Base-by-base conservation (phyloP, 1,139 yeast genomes). In the Diutina neorugosa region DNA sequence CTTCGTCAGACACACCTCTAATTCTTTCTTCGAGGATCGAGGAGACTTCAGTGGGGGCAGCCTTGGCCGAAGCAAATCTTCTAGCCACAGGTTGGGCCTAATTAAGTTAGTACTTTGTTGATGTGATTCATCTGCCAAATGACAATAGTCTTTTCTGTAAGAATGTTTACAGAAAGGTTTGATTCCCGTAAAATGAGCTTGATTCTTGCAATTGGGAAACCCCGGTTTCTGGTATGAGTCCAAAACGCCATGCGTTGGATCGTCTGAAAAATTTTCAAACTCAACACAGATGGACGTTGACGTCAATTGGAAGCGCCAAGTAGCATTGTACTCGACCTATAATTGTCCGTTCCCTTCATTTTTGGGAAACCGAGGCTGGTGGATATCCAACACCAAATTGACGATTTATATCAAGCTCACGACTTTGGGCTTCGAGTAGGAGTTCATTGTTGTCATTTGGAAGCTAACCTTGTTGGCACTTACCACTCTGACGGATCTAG, bases 31-130 rank as follows among this genome's bases (percentile, higher is more conserved):
- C 98, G 70, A 94, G 84, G 78, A 94, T 93, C 59, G 98, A 89
- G 64, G 98, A 90, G 64, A 94, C 98, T 80, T 94, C 99, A 65
- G 98, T 93, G 71, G 99, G 98, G 65, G 95, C 91, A 69, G 98
- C 95, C 84, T 93, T 94, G 66, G 96, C 94, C 60, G 94, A 84
- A 70, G 98, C 97, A 71, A 81, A 88, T 76, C 96, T 84, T 64
- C 69, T 69, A 68, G 84, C 82, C 64, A 81, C 77, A 70, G 90
- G 88, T 77, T 87, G 86, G 68, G 88, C 85, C 87, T 82, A 68
- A 23, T 44, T 58, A 37, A 48, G 69, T 66, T 66, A 66, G 70
- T 67, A 63, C 6, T 1, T 7, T 4, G 11, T 19, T n/a, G 6
- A 31, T 16, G 11, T 18, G 4, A 19, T 11, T 19, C 4, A 5